phyloP scores from a whole-genome alignment of 768 basidiomycete species.

The Hemileccinum impolitum region DNA sequence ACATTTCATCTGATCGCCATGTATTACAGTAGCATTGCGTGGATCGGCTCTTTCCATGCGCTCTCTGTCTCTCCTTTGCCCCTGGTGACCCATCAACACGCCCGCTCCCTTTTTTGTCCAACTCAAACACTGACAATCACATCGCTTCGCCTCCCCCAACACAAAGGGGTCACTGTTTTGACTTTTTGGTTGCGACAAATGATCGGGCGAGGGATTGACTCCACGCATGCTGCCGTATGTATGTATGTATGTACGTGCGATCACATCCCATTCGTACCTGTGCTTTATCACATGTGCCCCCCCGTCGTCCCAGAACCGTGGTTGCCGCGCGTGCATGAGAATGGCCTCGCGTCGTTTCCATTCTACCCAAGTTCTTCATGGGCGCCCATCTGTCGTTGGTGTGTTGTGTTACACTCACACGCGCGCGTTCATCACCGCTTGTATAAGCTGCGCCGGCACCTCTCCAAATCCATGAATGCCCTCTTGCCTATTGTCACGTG shows the following conservation, averaged over 20 bases:
- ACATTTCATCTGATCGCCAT: not conserved
- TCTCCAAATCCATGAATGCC: too few species aligned
- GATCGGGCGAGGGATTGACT: not conserved
- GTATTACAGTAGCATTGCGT: not conserved
- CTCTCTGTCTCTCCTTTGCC: not conserved
- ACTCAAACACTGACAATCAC: not conserved
- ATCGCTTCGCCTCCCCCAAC: not conserved
- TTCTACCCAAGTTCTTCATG: not conserved
- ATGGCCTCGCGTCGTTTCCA: not conserved
- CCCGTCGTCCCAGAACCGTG: not conserved
- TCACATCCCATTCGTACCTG: not conserved
- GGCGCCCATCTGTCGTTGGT: not conserved
- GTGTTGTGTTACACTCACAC: not conserved
- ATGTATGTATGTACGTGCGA: not conserved
- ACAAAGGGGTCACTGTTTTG: not conserved
- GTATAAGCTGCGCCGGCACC: too few species aligned
- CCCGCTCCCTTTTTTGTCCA: not conserved
- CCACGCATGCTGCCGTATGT: not conserved
- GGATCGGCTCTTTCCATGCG: not conserved
- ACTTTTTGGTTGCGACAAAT: not conserved
- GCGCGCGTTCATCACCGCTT: not conserved
- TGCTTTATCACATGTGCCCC: not conserved
- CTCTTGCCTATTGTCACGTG: too few species aligned
- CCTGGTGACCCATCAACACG: not conserved
- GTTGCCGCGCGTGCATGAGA: not conserved